Evolutionary conservation across 257 asterid genomes (phyloP), one percentile per base, ranked within the genome.

Genomic region (Euphrasia confusa): DNA sequence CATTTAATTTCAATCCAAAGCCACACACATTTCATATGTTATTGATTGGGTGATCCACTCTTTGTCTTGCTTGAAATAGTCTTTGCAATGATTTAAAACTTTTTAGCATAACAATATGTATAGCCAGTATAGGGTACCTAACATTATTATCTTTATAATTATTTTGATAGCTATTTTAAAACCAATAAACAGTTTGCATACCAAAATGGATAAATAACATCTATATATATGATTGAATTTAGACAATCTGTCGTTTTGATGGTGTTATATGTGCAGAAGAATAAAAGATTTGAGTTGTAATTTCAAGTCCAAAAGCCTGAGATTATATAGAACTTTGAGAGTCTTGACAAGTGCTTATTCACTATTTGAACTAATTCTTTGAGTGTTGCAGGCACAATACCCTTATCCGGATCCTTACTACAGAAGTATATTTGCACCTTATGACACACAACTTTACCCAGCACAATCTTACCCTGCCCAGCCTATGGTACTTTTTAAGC

Each of bases 381-480:
- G 12, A 17, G 26, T 64, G 50, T 67, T 77, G 76, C 88, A 90
- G 97, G 94, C 83, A 24, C 89, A 79, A 68, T 90, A 77, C 76
- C 94, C 96, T 18, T 90, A 85, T 74, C 86, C 95, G 60, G 97
- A 90, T 75, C 96, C 96, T 30, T 90, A 87, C 81, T 90, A 82
- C 63, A 76, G 96, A 76, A 82, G 90, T 70, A 83, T 90, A 71
- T 87, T 87, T 79, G 87, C 97, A 59, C 94, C 97, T 49, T 87
- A 85, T 71, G 95, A 90, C 17, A 54, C 85, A 21, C 95, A 83
- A 65, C 80, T 90, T 45, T 90, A 80, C 77, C 84, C 88, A n/a
- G 76, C 91, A 56, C 98, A 88, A 50, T 84, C 90, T 50, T 90
- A 90, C 71, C 95, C 95, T 45, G 71, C 82, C 21, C 98, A 83